Percentiles rank a stretch among this genome's conserved stretches.
These are phyloP conservation scores for Coemansia sp. DNA, from an alignment of 192 early-diverging fungal genomes.

Conservation along the genomic window DNA sequence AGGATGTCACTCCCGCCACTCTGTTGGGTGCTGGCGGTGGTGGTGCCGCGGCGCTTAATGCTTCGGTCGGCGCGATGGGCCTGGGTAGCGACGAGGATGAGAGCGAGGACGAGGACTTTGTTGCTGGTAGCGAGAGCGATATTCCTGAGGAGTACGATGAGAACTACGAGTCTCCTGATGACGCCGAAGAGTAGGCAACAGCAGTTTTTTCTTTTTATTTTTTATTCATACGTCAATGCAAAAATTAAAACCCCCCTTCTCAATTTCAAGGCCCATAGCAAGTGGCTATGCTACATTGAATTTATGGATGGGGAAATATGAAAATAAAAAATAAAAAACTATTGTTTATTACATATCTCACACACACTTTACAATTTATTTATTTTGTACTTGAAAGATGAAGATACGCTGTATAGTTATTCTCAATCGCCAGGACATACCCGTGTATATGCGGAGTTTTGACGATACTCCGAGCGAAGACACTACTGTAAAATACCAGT, in stretches of 20 bases:
- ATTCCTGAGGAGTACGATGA: slow-evolving; percentile 80
- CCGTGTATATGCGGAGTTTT: slow-evolving; percentile 82
- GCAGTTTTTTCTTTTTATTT: background rate
- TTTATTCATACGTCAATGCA: background rate
- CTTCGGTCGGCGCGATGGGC: slow-evolving; percentile 30
- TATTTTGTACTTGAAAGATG: slow-evolving; percentile 13
- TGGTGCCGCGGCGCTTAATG: slow-evolving; percentile 20
- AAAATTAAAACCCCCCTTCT: background rate
- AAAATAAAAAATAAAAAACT: too few relatives aligned
- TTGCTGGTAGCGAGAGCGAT: slow-evolving; percentile 73
- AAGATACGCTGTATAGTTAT: slow-evolving; percentile 36
- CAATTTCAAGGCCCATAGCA: background rate
- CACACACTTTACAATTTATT: background rate
- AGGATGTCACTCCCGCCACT: slow-evolving; percentile 8
- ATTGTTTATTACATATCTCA: too few relatives aligned
- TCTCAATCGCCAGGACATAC: slow-evolving; percentile 75
- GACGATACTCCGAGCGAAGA: slow-evolving; percentile 57
- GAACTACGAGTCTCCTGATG: slow-evolving; percentile 54
- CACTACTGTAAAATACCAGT: slow-evolving; percentile 86
- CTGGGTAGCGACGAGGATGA: slow-evolving; percentile 70
- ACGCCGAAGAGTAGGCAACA: slow-evolving; percentile 20
- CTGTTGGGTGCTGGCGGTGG: background rate
- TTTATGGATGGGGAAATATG: background rate
- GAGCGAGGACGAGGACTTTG: slow-evolving; percentile 91
- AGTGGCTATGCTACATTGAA: background rate